Evolutionary conservation across 176 grass and related monocot species (phyloP).

Genomic region (Secale cereale): DNA sequence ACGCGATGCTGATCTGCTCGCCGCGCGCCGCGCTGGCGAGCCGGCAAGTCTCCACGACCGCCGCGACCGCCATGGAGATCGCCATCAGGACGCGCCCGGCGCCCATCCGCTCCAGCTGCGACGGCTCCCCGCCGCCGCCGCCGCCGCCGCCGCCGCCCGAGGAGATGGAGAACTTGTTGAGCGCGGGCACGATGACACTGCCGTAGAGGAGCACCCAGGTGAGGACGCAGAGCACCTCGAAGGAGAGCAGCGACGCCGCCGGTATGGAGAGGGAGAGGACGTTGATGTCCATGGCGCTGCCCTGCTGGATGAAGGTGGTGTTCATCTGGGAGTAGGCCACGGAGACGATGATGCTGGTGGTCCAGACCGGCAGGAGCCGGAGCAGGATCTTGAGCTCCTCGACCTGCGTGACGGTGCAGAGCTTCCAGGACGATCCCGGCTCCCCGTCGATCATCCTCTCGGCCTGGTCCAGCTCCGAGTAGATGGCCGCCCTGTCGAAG

Average conservation of each 20-base stretch:
- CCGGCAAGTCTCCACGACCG: constrained; percentile 42
- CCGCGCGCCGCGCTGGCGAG: constrained; percentile 25
- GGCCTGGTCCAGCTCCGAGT: constrained; percentile 31
- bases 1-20: constrained; percentile 41
- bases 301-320: constrained; percentile 79
- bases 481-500: constrained; percentile 50
- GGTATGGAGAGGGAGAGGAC: constrained; percentile 46
- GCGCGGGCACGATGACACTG: constrained; percentile 38
- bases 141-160: not conserved
- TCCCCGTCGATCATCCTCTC: not conserved
- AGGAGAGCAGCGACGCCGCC: constrained; percentile 51
- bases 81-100: constrained; percentile 49
- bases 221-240: constrained; percentile 54
- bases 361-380: constrained; percentile 25
- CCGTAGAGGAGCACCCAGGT: constrained; percentile 53
- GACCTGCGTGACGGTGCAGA: constrained; percentile 82
- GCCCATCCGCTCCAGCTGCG: constrained; percentile 68
- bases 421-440: constrained; percentile 25
- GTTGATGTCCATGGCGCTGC: constrained; percentile 48
- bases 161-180: not conserved
- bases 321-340: constrained; percentile 60
- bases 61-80: constrained; percentile 41
- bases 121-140: constrained; percentile 23
- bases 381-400: constrained; percentile 71
- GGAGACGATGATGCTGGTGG: constrained; percentile 49